A percentile compares a stretch with the other conserved stretches of the same genome.
Conservation (phyloP, 208 protist species). For the Crithidia fasciculata region DNA sequence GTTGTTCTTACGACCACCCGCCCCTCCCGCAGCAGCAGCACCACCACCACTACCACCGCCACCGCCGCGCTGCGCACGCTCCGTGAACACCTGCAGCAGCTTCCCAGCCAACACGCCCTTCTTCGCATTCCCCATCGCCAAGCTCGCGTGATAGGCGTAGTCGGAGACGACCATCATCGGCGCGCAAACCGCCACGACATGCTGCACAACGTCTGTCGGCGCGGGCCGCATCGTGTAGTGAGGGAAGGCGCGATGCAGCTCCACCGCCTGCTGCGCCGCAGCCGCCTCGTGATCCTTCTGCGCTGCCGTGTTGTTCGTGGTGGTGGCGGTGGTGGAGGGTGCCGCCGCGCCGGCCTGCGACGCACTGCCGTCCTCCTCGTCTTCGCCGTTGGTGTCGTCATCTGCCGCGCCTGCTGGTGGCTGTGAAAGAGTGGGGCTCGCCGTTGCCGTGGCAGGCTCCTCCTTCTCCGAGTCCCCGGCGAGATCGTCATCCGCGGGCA, state of each 20-base stretch:
- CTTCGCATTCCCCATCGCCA: slow-evolving; percentile 46
- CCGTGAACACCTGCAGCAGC: slow-evolving; percentile 33
- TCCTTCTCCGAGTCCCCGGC: slow-evolving; percentile 13
- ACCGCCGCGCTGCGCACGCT: slow-evolving; percentile 19
- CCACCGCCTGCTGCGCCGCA: slow-evolving; percentile 26
- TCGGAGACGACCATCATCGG: slow-evolving; percentile 45
- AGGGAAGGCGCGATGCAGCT: slow-evolving; percentile 35
- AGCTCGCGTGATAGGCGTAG: slow-evolving; percentile 51
- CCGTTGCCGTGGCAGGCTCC: not conserved
- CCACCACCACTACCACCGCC: not conserved
- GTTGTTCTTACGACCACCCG: not conserved
- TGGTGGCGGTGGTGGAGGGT: not conserved
- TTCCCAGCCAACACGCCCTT: slow-evolving; percentile 53
- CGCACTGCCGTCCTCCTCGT: slow-evolving; percentile 5
- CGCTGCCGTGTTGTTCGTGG: slow-evolving; percentile 1
- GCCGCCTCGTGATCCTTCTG: slow-evolving; percentile 2
- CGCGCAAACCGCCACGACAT: slow-evolving; percentile 56
- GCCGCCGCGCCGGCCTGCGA: not conserved
- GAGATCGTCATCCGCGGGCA: not conserved
- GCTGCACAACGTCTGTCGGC: slow-evolving; percentile 36
- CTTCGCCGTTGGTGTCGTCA: not conserved
- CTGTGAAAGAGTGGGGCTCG: not conserved
- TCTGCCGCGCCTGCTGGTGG: not conserved
- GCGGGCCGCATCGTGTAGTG: slow-evolving; percentile 46
- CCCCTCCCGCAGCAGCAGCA: not conserved